A percentile compares a stretch with the other conserved stretches of the same genome.
These are phyloP conservation scores for Xerocomellus intermedius DNA, from an alignment of 768 basidiomycete species.

Conservation along the genomic window DNA sequence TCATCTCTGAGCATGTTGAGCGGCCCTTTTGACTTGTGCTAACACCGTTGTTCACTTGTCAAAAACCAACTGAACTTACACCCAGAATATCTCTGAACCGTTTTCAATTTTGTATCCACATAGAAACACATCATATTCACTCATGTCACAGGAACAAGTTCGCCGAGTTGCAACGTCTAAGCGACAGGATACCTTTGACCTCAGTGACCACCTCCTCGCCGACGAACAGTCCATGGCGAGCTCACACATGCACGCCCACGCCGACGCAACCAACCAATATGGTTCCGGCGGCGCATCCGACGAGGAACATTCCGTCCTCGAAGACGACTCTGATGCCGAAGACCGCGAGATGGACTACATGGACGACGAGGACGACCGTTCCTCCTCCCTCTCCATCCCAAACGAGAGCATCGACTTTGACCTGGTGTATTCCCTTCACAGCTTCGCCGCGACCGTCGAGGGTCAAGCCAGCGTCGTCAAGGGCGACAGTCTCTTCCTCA, in stretches of 20 bases:
- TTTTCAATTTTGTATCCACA: constrained; percentile 3
- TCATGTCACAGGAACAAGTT: constrained; percentile 32
- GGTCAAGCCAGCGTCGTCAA: constrained; percentile 99
- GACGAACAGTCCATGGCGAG: constrained; percentile 51
- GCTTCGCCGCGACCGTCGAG: constrained; percentile 96
- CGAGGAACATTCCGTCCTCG: constrained; percentile 78
- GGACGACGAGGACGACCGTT: constrained; percentile 75
- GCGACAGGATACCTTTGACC: constrained; percentile 68
- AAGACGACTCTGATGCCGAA: constrained; percentile 79
- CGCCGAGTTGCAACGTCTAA: constrained; percentile 22
- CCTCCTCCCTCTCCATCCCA: constrained; percentile 81
- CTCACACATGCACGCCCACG: constrained; percentile 46
- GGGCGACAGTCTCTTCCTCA: constrained; percentile 92
- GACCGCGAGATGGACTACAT: constrained; percentile 64
- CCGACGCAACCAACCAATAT: constrained; percentile 43
- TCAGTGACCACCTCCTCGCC: constrained; percentile 59
- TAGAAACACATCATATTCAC: constrained; percentile 1
- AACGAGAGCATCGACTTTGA: constrained; percentile 94
- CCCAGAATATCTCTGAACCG: not conserved
- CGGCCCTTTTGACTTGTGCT: not conserved
- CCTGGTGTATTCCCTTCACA: constrained; percentile 90
- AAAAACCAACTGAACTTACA: not conserved
- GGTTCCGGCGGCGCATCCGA: constrained; percentile 50
- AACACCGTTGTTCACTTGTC: not conserved
- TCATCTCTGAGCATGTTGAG: constrained; percentile 20